A percentile compares a stretch with the other conserved stretches of the same genome.
Conservation (phyloP, 1,139 yeast species). For the Saccharomycopsis crataegensis region DNA sequence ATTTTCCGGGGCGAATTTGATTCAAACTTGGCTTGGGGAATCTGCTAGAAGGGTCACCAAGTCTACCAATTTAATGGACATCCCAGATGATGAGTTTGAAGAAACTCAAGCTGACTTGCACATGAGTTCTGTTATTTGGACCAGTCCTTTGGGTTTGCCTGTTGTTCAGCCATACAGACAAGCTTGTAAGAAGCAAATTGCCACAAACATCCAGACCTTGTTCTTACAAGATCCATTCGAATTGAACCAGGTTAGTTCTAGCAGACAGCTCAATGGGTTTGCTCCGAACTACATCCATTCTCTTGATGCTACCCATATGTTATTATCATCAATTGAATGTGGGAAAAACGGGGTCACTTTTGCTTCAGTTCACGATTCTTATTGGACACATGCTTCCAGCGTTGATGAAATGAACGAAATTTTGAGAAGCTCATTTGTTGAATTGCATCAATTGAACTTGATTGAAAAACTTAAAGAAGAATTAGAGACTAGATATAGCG, state of each 20-base stretch:
- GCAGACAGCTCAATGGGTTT: slow-evolving; percentile 88
- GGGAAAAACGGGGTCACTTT: slow-evolving; percentile 61
- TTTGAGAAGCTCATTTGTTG: slow-evolving; percentile 73
- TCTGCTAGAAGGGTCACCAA: slow-evolving; percentile 77
- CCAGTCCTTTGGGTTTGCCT: slow-evolving; percentile 88
- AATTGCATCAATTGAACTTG: slow-evolving; percentile 66
- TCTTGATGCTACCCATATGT: slow-evolving; percentile 94
- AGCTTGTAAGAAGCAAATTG: slow-evolving; percentile 51
- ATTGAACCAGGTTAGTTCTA: slow-evolving; percentile 71
- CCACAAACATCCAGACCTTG: slow-evolving; percentile 78
- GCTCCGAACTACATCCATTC: slow-evolving; percentile 97
- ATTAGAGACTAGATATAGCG: slow-evolving; percentile 71
- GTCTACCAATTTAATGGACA: slow-evolving; percentile 58
- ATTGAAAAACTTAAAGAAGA: slow-evolving; percentile 67
- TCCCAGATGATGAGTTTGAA: slow-evolving; percentile 30
- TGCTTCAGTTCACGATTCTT: slow-evolving; percentile 97
- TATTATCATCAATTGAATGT: slow-evolving; percentile 78
- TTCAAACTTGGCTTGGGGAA: slow-evolving; percentile 94
- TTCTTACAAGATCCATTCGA: slow-evolving; percentile 79
- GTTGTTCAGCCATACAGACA: slow-evolving; percentile 94
- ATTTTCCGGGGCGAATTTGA: slow-evolving; percentile 86
- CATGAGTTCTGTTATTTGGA: slow-evolving; percentile 92
- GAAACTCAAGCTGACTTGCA: slow-evolving; percentile 39
- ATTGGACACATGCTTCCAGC: slow-evolving; percentile 95
- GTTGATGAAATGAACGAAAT: slow-evolving; percentile 65